phyloP scores from a whole-genome alignment of 2,329 filamentous ascomycete genomes.

The Talaromyces sp. region DNA sequence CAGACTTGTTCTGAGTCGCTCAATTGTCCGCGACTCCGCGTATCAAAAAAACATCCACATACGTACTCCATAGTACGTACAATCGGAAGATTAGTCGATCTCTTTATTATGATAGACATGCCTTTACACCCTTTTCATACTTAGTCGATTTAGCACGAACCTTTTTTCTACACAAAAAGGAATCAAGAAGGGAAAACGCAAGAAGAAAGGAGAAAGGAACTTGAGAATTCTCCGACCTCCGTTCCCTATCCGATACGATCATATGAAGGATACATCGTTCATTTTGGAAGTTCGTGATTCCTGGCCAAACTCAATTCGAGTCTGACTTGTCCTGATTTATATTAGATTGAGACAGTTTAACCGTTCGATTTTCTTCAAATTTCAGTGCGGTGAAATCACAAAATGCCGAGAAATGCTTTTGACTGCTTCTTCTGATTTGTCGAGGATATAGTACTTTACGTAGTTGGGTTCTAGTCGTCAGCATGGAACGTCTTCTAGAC shows the following conservation, averaged over 20 bases:
- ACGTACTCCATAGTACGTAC: not conserved
- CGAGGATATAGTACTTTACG: not conserved
- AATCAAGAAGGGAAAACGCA: not conserved
- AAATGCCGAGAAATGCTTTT: not conserved
- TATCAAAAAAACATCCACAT: not conserved
- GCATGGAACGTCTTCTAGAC: not conserved
- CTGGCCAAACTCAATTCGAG: slow-evolving; percentile 9
- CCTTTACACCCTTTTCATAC: slow-evolving; percentile 9
- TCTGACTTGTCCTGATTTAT: not conserved
- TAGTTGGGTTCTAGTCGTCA: not conserved
- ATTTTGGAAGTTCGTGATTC: not conserved
- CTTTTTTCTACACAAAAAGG: not conserved
- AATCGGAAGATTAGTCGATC: not conserved
- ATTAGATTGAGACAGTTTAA: not conserved
- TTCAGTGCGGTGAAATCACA: not conserved
- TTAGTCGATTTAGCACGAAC: slow-evolving; percentile 2
- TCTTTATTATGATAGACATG: slow-evolving; percentile 12
- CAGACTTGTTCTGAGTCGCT: too few species aligned
- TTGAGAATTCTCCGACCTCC: not conserved
- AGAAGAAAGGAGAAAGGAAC: not conserved
- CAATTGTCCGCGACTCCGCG: not conserved
- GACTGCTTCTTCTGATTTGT: not conserved
- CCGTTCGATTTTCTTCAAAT: not conserved
- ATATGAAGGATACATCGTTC: not conserved
- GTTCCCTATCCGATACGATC: not conserved